phyloP scores from a whole-genome alignment of 768 basidiomycete species.

The Macrocybe gigantea region DNA sequence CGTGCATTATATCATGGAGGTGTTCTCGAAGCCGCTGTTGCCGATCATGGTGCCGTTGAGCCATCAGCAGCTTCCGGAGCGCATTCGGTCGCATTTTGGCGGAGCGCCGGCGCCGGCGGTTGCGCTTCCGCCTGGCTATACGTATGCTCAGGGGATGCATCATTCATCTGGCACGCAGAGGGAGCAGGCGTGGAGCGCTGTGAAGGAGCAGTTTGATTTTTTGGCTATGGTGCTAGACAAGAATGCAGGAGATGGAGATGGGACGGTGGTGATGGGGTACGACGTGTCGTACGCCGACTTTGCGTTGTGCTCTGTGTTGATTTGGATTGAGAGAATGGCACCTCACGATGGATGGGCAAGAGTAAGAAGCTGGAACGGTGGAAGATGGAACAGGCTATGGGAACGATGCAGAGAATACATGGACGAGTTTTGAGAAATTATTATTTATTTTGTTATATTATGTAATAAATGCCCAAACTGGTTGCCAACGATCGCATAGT shows the following conservation, averaged over 20 bases:
- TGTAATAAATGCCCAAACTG: too few relatives aligned
- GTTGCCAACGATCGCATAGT: background rate
- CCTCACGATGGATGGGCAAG: conserved; percentile 70
- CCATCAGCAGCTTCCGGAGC: conserved; percentile 53
- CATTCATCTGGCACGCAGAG: conserved; percentile 35
- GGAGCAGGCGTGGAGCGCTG: conserved; percentile 60
- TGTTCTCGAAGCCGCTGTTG: conserved; percentile 59
- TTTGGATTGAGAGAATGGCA: conserved; percentile 71
- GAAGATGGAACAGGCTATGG: conserved; percentile 60
- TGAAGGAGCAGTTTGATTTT: conserved; percentile 63
- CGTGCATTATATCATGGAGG: conserved; percentile 63
- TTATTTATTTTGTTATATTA: background rate
- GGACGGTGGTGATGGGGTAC: conserved; percentile 57
- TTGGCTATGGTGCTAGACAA: conserved; percentile 63
- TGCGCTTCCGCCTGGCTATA: conserved; percentile 4
- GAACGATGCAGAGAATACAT: conserved; percentile 60
- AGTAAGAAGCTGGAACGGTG: conserved; percentile 64
- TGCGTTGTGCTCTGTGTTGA: conserved; percentile 61
- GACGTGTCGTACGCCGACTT: conserved; percentile 73
- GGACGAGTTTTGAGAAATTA: conserved; percentile 48
- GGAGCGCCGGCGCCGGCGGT: conserved; percentile 10
- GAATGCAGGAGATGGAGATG: conserved; percentile 58
- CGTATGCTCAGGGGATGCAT: conserved; percentile 1
- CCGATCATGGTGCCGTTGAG: conserved; percentile 67
- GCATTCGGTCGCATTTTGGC: conserved; percentile 47